Evolutionary conservation across 495 filamentous ascomycete genomes (phyloP), one percentile per base, ranked within the genome.

Genomic region (Trichoderma reesei): DNA sequence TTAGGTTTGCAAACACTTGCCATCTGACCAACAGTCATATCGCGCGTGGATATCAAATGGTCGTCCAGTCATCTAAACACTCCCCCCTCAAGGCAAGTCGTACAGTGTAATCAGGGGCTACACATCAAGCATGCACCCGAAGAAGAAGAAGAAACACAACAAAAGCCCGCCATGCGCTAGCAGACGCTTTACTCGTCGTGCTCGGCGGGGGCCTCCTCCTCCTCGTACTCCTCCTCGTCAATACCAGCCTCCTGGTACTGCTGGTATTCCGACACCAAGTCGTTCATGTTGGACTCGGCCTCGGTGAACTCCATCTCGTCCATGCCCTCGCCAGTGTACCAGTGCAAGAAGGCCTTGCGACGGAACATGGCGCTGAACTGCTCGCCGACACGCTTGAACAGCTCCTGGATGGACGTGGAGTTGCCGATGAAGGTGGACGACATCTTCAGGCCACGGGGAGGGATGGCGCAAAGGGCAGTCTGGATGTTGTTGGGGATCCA

Each of bases 251-350:
- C 94, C 85, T 99, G 94, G 86, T 99, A 99, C 79, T 99, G 95
- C 86, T 99, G 94, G 85, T 99, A 99, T 79, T 99, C 94, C 65
- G 93, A 96, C 67, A 99, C 94, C 78, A 99, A 82, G 79, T 99
- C 94, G 84, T 98, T 99, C 94, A 99, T 99, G 84, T 99, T 99
- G 83, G 89, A 93, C 89, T 99, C 94, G 72, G 94, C 94, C 86
- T 98, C 95, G 76, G 94, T 98, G 82, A 99, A 99, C 84, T 99
- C 94, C 94, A 98, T 98, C 89, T 99, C 94, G 82, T 99, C 94
- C 94, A 99, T 99, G 83, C 94, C 94, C 87, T 99, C 94, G 75
- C 92, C 92, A 86, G 94, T 99, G 81, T 99, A 99, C 94, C 94
- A 99, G 87, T 98, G 94, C 89, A 99, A 90, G 92, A 99, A 99